Percentiles rank a stretch among this genome's conserved stretches.
Evolutionary conservation across 768 basidiomycete species (phyloP).

Genomic region (Mrakia blollopis): DNA sequence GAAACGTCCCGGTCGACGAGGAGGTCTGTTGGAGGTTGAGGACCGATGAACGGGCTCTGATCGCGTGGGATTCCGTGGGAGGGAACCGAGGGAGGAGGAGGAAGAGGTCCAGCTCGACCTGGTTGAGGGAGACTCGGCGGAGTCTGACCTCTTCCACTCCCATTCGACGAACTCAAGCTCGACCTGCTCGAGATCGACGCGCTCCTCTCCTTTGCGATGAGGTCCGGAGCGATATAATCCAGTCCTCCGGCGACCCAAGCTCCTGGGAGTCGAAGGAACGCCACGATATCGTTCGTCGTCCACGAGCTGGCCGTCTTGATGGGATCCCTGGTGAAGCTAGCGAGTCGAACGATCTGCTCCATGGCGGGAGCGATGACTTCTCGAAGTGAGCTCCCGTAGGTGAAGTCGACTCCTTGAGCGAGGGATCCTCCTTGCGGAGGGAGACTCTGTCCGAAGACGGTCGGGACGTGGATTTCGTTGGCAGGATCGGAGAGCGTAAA

Average conservation of each 20-base stretch:
- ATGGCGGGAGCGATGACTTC: conserved; percentile 7
- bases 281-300: not conserved
- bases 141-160: not conserved
- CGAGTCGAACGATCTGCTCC: conserved; percentile 14
- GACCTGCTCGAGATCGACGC: not conserved
- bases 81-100: not conserved
- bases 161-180: conserved; percentile 1
- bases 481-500: not conserved
- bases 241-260: conserved; percentile 13
- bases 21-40: not conserved
- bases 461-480: not conserved
- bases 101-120: not conserved
- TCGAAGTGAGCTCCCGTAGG: not conserved
- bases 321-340: conserved; percentile 2
- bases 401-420: not conserved
- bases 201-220: not conserved
- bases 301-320: not conserved
- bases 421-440: not conserved
- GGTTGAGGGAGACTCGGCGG: not conserved
- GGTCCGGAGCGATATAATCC: not conserved
- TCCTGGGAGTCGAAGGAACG: not conserved
- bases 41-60: conserved; percentile 9
- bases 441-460: not conserved
- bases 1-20: not conserved
- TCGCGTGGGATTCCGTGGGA: not conserved